Base-by-base conservation (phyloP, 208 protist species). In the Leishmania mexicana region DNA sequence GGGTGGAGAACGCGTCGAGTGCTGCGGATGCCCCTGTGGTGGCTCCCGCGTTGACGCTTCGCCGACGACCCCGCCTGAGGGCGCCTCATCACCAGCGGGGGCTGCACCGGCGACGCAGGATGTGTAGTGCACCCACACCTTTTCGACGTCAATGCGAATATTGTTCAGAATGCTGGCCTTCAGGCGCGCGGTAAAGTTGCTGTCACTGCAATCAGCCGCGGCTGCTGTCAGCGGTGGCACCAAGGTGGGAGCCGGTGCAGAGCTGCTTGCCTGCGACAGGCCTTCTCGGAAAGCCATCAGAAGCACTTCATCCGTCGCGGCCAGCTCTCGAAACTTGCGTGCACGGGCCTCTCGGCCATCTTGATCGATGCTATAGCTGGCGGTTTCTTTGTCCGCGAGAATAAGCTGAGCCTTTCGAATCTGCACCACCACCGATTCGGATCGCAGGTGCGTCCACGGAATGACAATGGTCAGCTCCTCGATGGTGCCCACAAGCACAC, bases 161-260 rank as follows among this genome's bases (percentile, higher is more conserved):
- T 98, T 98, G 83, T 94, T 95, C 8, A 96, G 71, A 57, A 98
- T 93, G 62, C 73, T 90, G 3, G 92, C 89, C 76, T 92, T 90
- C n/a, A 97, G 84, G 21, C 95, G 93, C 0, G 89, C 89, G 0
- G 89, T 85, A 76, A 96, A 97, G 72, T 90, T 94, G 54, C 77
- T 87, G 75, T 93, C 89, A n/a, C 64, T 74, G 70, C 72, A 81
- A 47, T 76, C 72, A 31, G 40, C 35, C 1, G 68, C n/a, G 11
- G 68, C 73, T 60, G 83, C 35, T 64, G 78, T 45, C 21, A 53
- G 45, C 2, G 74, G 0, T 45, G 73, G 19, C 8, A 35, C 73
- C 24, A 31, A 45, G 28, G 73, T 42, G 1, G 75, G 19, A 3
- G 74, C 31, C 8, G 76, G 62, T 28, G 68, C n/a, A 40, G 62